These are phyloP conservation scores for Jatropha multifida DNA, from an alignment of 441 rosid species.

Conservation along the genomic window DNA sequence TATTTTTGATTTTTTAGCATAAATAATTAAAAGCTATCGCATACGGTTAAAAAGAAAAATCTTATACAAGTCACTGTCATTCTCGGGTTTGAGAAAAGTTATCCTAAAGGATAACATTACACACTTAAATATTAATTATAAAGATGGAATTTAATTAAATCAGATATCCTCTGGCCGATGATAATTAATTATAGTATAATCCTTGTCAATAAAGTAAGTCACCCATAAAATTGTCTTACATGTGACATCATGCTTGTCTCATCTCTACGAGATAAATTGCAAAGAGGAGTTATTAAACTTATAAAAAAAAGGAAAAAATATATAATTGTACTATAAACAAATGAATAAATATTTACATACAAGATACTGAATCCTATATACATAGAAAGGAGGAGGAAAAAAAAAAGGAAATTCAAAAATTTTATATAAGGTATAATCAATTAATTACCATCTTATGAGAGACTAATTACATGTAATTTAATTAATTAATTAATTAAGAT, in stretches of 20 bases:
- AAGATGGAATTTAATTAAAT: no score
- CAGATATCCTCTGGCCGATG: no score
- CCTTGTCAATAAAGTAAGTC: background rate
- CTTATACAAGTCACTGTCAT: no score
- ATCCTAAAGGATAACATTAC: no score
- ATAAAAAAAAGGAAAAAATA: background rate
- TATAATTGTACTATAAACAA: slow-evolving; percentile 6
- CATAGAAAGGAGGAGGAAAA: background rate
- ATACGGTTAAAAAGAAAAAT: no score
- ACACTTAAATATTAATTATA: no score
- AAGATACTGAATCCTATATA: background rate
- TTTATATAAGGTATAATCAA: background rate
- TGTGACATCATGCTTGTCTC: slow-evolving; percentile 9
- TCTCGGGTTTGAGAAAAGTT: no score
- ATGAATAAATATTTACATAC: slow-evolving; percentile 20
- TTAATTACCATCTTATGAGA: background rate
- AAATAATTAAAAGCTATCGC: no score
- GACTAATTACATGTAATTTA: background rate
- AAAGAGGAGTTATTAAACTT: background rate
- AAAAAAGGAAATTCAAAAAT: background rate
- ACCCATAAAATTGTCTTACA: background rate
- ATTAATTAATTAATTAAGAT: slow-evolving; percentile 4
- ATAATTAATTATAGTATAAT: background rate
- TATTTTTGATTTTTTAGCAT: no score
- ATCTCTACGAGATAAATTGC: slow-evolving; percentile 6